Conservation (phyloP, 805 yeast genomes). For the Wickerhamomyces chambardii region DNA sequence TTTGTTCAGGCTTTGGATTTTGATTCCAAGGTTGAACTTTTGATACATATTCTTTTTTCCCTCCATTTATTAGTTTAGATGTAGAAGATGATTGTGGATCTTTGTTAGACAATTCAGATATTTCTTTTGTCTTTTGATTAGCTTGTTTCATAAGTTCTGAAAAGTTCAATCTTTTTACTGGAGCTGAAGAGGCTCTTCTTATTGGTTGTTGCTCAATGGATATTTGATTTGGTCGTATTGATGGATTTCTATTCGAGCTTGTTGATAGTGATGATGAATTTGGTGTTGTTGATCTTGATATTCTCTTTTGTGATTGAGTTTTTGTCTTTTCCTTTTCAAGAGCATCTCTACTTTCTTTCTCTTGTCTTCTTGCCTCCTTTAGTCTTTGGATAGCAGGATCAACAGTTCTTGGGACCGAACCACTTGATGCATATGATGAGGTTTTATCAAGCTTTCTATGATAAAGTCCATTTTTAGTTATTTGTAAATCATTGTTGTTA, state of each 20-base stretch:
- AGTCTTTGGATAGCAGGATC: constrained; percentile 69
- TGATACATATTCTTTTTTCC: no score
- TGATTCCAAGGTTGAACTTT: no score
- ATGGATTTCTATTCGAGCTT: constrained; percentile 9
- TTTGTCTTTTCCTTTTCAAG: constrained; percentile 20
- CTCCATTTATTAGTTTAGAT: no score
- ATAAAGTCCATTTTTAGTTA: no score
- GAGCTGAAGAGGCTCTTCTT: constrained; percentile 2
- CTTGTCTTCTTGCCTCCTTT: constrained; percentile 56
- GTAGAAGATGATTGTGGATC: no score
- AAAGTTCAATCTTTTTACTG: constrained; percentile 38
- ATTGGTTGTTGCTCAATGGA: not conserved
- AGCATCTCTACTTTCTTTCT: constrained; percentile 31
- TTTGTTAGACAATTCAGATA: not conserved
- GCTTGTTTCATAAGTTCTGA: constrained; percentile 53
- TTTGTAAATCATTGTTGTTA: no score
- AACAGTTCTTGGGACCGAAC: constrained; percentile 24
- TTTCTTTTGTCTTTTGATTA: constrained; percentile 23
- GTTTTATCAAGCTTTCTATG: no score
- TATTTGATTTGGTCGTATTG: not conserved
- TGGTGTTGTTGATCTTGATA: constrained; percentile 7
- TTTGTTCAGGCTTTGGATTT: no score
- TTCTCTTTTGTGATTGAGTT: constrained; percentile 4
- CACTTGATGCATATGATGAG: no score
- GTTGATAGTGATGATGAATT: constrained; percentile 11